A percentile compares a stretch with the other conserved stretches of the same genome.
Conservation (phyloP, 257 asterid species). For the Datura wrightii region DNA sequence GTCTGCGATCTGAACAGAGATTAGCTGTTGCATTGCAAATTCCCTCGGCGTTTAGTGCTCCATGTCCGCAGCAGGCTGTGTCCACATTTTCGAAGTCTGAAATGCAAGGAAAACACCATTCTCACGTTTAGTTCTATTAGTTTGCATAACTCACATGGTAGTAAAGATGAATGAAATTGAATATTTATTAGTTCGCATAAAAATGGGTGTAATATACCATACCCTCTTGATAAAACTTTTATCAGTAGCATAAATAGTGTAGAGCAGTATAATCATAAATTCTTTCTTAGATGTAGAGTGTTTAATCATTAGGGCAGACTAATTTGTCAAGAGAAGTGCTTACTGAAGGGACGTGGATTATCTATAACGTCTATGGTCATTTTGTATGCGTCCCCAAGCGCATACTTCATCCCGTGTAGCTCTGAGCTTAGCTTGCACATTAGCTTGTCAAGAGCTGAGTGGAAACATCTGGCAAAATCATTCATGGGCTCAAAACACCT, state of each 20-base stretch:
- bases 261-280: neutral
- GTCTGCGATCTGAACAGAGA: constrained; percentile 37
- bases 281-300: neutral
- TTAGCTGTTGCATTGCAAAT: constrained; percentile 43
- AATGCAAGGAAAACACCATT: neutral
- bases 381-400: constrained; percentile 68
- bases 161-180: neutral
- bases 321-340: constrained; percentile 24
- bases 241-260: neutral
- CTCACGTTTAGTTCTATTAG: neutral
- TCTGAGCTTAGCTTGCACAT: constrained; percentile 52
- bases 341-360: constrained; percentile 59
- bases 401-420: constrained; percentile 58
- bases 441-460: constrained; percentile 47
- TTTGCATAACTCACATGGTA: neutral
- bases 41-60: constrained; percentile 45
- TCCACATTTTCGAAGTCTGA: constrained; percentile 60
- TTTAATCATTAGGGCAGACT: neutral
- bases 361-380: constrained; percentile 64
- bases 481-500: constrained; percentile 64
- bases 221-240: neutral
- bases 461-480: constrained; percentile 55
- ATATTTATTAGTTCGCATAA: neutral
- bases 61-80: constrained; percentile 76
- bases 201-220: neutral